Percentiles rank a stretch among this genome's conserved stretches.
phyloP scores from a whole-genome alignment of 345 rosid species.

The Hibiscus tridactylites region DNA sequence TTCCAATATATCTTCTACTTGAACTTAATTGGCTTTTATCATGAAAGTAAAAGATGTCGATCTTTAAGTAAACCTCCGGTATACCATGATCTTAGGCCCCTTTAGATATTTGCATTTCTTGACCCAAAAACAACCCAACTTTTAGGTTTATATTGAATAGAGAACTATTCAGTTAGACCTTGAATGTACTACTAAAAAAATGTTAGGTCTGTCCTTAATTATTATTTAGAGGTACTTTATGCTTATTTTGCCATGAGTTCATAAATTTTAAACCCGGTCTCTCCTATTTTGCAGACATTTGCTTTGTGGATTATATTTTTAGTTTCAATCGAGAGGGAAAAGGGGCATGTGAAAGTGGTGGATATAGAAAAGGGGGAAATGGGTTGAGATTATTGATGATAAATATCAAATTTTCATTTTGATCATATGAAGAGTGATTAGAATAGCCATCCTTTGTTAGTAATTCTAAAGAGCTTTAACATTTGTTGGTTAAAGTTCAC shows the following conservation, averaged over 20 bases:
- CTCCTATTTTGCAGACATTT: not conserved
- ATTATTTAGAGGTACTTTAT: not conserved
- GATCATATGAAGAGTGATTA: not conserved
- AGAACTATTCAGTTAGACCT: not conserved
- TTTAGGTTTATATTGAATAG: not conserved
- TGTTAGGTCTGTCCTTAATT: not conserved
- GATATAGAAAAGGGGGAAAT: no score
- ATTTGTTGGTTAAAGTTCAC: not conserved
- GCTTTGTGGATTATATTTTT: not conserved
- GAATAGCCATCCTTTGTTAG: not conserved
- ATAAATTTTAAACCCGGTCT: not conserved
- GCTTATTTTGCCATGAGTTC: not conserved
- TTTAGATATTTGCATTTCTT: not conserved
- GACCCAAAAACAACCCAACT: not conserved
- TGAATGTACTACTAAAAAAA: not conserved
- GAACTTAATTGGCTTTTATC: not conserved
- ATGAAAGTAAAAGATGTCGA: not conserved
- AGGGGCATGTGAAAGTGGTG: not conserved
- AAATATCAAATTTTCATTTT: no score
- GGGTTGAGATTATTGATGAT: not conserved
- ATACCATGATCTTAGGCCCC: not conserved
- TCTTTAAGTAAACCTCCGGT: not conserved
- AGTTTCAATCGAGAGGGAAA: not conserved
- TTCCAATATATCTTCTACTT: not conserved
- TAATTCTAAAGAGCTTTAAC: not conserved